Conservation (phyloP, 768 basidiomycete genomes). For the Suillus sp. region DNA sequence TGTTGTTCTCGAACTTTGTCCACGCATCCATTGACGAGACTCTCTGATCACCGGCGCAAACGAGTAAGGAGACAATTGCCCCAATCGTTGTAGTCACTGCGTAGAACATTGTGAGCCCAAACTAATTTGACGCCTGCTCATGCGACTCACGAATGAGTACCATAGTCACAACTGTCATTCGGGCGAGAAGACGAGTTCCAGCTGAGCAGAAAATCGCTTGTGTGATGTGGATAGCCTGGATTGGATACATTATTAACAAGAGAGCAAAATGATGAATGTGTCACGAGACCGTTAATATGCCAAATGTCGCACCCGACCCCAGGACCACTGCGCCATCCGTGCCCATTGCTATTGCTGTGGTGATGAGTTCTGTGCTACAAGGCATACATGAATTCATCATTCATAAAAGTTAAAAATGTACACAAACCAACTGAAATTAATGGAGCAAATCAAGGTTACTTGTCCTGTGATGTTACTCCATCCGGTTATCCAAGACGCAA, state of each 20-base stretch:
- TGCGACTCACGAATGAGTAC: constrained; percentile 21
- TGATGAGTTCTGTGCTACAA: constrained; percentile 22
- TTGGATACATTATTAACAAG: background rate
- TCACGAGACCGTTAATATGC: constrained; percentile 20
- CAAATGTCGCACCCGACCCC: constrained; percentile 23
- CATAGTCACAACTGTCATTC: constrained; percentile 22
- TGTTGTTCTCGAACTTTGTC: constrained; percentile 30
- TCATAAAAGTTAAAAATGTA: background rate
- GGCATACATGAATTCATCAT: background rate
- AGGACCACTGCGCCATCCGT: constrained; percentile 25
- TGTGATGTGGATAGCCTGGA: constrained; percentile 17
- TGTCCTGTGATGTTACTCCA: constrained; percentile 33
- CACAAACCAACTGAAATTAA: constrained; percentile 24
- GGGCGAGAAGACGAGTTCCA: constrained; percentile 25
- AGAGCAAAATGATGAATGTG: background rate
- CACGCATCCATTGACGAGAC: constrained; percentile 23
- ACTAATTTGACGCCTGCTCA: background rate
- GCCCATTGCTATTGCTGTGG: constrained; percentile 25
- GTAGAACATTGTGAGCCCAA: background rate
- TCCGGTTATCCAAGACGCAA: constrained; percentile 32
- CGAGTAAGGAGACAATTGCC: constrained; percentile 19
- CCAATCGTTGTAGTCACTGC: constrained; percentile 25
- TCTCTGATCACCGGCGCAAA: constrained; percentile 20
- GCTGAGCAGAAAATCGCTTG: constrained; percentile 27
- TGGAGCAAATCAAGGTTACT: constrained; percentile 29